Conservation (phyloP, 148 eudicot species). For the Amaranthus cruentus region DNA sequence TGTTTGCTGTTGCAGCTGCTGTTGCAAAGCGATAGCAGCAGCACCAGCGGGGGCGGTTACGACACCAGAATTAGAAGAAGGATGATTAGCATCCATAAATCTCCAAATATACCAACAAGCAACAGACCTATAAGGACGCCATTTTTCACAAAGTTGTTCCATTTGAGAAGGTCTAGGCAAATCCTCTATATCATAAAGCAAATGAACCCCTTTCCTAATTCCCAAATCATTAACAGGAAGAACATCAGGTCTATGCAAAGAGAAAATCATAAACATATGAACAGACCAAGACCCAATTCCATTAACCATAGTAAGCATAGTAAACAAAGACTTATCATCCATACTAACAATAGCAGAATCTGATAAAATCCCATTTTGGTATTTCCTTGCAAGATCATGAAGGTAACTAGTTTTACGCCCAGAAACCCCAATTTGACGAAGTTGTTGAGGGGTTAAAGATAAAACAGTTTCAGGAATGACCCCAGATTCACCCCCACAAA, state of each 20-base stretch:
- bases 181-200: constrained; percentile 40
- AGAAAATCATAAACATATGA: constrained; percentile 61
- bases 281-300: constrained; percentile 67
- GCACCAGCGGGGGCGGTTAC: constrained; percentile 12
- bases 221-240: constrained; percentile 52
- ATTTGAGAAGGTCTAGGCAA: constrained; percentile 54
- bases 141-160: constrained; percentile 58
- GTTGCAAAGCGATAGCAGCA: constrained; percentile 23
- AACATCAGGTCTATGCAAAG: constrained; percentile 54
- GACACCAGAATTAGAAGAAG: constrained; percentile 24
- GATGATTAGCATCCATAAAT: constrained; percentile 39
- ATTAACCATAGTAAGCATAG: constrained; percentile 61
- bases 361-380: constrained; percentile 41
- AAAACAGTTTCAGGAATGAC: constrained; percentile 38
- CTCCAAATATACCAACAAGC: constrained; percentile 63
- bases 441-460: constrained; percentile 35
- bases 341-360: constrained; percentile 35
- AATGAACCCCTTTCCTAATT: constrained; percentile 49
- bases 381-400: constrained; percentile 49
- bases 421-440: constrained; percentile 56
- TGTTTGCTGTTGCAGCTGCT: constrained; percentile 20
- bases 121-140: constrained; percentile 55
- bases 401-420: constrained; percentile 46
- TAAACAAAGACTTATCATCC: constrained; percentile 58
- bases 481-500: constrained; percentile 40